Conservation (phyloP, 2,329 filamentous ascomycete species). For the Colletotrichum sansevieriae region DNA sequence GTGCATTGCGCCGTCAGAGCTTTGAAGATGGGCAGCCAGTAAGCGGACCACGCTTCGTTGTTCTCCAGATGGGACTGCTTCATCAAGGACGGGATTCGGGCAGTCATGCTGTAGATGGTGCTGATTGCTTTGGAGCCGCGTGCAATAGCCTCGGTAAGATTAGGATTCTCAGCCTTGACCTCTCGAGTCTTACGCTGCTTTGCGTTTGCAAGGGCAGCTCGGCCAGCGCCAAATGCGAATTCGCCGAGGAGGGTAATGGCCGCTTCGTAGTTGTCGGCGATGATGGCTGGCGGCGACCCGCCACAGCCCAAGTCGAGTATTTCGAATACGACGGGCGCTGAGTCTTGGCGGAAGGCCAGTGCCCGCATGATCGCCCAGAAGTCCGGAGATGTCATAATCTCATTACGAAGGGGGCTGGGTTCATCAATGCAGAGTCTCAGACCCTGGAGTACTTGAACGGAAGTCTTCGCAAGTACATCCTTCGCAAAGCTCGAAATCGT, state of each 20-base stretch:
- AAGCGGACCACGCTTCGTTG: conserved; percentile 94
- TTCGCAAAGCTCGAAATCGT: conserved; percentile 89
- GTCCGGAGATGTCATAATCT: conserved; percentile 95
- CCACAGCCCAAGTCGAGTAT: conserved; percentile 85
- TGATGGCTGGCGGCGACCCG: conserved; percentile 83
- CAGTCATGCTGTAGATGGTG: conserved; percentile 85
- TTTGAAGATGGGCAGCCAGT: conserved; percentile 96
- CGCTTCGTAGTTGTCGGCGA: conserved; percentile 95
- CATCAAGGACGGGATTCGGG: conserved; percentile 87
- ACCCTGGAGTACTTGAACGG: conserved; percentile 81
- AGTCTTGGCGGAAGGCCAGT: conserved; percentile 76
- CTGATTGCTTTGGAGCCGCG: conserved; percentile 85
- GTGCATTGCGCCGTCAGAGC: conserved; percentile 90
- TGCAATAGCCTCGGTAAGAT: conserved; percentile 72
- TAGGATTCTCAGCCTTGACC: conserved; percentile 66
- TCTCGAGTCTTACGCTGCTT: conserved; percentile 51
- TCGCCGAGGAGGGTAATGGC: conserved; percentile 87
- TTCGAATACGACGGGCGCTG: conserved; percentile 83
- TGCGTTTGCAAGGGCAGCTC: conserved; percentile 75
- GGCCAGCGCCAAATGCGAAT: conserved; percentile 86
- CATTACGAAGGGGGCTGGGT: conserved; percentile 83
- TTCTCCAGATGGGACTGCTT: conserved; percentile 92
- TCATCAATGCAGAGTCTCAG: conserved; percentile 84
- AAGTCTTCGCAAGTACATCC: conserved; percentile 80
- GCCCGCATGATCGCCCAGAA: conserved; percentile 93